A percentile compares a stretch with the other conserved stretches of the same genome.
Evolutionary conservation across 2,329 filamentous ascomycete species (phyloP).

Genomic region (Monosporascus sp.): DNA sequence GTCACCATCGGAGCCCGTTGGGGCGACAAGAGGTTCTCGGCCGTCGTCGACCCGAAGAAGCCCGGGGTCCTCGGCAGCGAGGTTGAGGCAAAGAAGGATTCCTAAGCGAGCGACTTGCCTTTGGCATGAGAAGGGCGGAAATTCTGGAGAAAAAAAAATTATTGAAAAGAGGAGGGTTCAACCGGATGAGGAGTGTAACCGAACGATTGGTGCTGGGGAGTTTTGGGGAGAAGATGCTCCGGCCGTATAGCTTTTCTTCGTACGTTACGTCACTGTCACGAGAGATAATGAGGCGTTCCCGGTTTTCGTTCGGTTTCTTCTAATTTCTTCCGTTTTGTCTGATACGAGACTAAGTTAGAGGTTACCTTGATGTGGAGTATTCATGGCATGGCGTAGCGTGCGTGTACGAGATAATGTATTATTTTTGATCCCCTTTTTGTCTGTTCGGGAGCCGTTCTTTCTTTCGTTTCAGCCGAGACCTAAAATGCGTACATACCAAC

Average conservation of each 20-base stretch:
- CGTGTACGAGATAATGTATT: constrained; percentile 9
- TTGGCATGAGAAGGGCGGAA: not conserved
- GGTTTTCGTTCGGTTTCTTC: not conserved
- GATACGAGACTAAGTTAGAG: not conserved
- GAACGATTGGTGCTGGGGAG: not conserved
- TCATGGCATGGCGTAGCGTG: constrained; percentile 17
- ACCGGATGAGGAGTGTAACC: too few species aligned
- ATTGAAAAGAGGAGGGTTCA: not conserved
- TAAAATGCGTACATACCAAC: too few species aligned
- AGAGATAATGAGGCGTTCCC: not conserved
- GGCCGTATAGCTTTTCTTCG: too few species aligned
- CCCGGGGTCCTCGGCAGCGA: constrained; percentile 51
- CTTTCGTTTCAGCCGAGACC: not conserved
- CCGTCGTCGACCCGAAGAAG: constrained; percentile 49
- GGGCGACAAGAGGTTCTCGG: constrained; percentile 52
- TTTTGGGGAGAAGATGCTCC: not conserved
- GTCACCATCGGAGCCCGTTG: constrained; percentile 60
- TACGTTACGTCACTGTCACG: not conserved
- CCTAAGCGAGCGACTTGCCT: not conserved
- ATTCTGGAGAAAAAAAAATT: not conserved
- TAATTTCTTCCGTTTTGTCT: not conserved
- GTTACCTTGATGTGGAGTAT: not conserved
- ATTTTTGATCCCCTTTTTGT: not conserved
- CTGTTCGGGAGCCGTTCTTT: not conserved
- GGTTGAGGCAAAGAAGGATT: constrained; percentile 35